phyloP scores from a whole-genome alignment of 495 filamentous ascomycete genomes.

The Penicillium soppii region DNA sequence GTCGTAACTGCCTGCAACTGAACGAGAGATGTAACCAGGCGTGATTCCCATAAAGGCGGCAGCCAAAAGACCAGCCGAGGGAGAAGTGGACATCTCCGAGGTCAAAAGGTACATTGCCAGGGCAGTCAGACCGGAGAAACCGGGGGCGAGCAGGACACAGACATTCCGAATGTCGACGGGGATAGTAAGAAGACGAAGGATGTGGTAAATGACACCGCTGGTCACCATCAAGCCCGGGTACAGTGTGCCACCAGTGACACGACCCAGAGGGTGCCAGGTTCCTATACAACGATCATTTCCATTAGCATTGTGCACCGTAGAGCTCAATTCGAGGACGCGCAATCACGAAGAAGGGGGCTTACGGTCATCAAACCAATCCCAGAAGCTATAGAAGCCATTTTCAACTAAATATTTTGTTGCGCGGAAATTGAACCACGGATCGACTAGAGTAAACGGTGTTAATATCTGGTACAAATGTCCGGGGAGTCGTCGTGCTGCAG shows the following conservation, averaged over 20 bases:
- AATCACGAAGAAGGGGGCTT: constrained; percentile 29
- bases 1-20: constrained; percentile 98
- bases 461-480: constrained; percentile 14
- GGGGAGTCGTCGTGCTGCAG: constrained; percentile 8
- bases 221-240: constrained; percentile 99
- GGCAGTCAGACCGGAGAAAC: constrained; percentile 92
- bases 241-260: constrained; percentile 96
- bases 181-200: constrained; percentile 85
- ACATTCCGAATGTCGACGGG: constrained; percentile 99
- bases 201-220: constrained; percentile 93
- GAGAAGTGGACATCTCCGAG: constrained; percentile 88
- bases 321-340: constrained; percentile 4
- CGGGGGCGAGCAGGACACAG: constrained; percentile 94
- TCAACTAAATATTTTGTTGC: constrained; percentile 96
- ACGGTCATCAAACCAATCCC: constrained; percentile 99
- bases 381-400: constrained; percentile 97
- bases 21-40: constrained; percentile 96
- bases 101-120: constrained; percentile 94
- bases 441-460: constrained; percentile 59
- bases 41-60: constrained; percentile 97
- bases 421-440: constrained; percentile 99
- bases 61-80: constrained; percentile 91
- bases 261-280: constrained; percentile 99
- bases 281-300: constrained; percentile 43
- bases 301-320: constrained; percentile 18